Base-by-base conservation (phyloP, 345 rosid genomes). In the Citrus trifoliata region DNA sequence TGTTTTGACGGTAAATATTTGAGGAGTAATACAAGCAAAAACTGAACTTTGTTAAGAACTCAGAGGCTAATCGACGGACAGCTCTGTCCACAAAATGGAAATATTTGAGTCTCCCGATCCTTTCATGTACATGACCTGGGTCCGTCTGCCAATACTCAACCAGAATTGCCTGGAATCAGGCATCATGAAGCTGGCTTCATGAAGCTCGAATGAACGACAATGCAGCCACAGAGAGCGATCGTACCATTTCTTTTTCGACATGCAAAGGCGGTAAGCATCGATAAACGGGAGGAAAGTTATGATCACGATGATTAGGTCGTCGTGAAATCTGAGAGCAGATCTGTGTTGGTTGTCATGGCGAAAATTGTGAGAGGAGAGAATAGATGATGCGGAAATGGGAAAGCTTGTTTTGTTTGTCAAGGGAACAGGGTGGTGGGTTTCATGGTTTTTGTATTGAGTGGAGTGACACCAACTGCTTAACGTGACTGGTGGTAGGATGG, bases 211-310 rank as follows among this genome's bases (percentile, higher is more conserved):
- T 0, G 12, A 24, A 19, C 61, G 13, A n/a, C 66, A 73, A n/a
- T 56, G 48, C 76, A 73, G 38, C 76, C 76, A 58, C 7, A 73
- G 51, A 59, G 65, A 10, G 22, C 7, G 10, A 10, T 71, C 12
- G 16, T 30, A 18, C 62, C 74, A 71, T 9, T 30, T 61, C 25
- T 71, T 71, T 71, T 40, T 53, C 35, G 27, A 30, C 74, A 30
- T 18, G 60, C 76, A 73, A 12, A 73, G 51, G 67, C 51, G 65
- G 38, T 21, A 72, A 4, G 76, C 35, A 1, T 73, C 76, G 21
- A 58, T 1, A 55, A 73, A 59, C n/a, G 67, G 76, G 2, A 59
- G 60, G 53, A 73, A 59, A 24, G 76, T n/a, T 48, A 73, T 73
- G 66, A 73, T 59, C 25, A 16, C 13, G 33, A 73, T 25, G 66